These are phyloP conservation scores for Trametes cingulata DNA, from an alignment of 768 basidiomycete genomes.

Conservation along the genomic window DNA sequence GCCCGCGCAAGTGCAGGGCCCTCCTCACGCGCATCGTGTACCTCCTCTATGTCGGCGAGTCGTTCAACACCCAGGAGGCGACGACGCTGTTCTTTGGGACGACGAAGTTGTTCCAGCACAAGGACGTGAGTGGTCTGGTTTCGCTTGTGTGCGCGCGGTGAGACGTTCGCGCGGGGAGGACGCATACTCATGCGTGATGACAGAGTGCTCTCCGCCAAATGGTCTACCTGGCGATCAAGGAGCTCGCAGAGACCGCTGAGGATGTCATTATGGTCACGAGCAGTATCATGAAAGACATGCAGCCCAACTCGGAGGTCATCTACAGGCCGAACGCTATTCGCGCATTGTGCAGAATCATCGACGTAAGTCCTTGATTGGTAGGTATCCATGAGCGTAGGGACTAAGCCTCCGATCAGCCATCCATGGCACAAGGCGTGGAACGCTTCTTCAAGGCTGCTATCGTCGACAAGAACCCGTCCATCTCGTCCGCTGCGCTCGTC, in stretches of 20 bases:
- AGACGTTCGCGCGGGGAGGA: not conserved
- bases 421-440: slow-evolving; percentile 98
- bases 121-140: slow-evolving; percentile 82
- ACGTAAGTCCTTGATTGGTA: slow-evolving; percentile 62
- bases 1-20: slow-evolving; percentile 94
- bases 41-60: slow-evolving; percentile 94
- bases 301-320: slow-evolving; percentile 97
- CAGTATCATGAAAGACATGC: slow-evolving; percentile 99
- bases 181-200: not conserved
- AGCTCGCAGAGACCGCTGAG: slow-evolving; percentile 91
- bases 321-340: slow-evolving; percentile 98
- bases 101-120: slow-evolving; percentile 98
- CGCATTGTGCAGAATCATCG: slow-evolving; percentile 93
- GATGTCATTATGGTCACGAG: slow-evolving; percentile 99
- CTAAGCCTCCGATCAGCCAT: slow-evolving; percentile 57
- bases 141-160: not conserved
- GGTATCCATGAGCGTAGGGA: not conserved
- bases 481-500: slow-evolving; percentile 94
- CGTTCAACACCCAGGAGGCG: slow-evolving; percentile 91
- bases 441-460: slow-evolving; percentile 99
- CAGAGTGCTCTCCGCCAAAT: slow-evolving; percentile 95
- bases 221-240: slow-evolving; percentile 98
- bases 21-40: slow-evolving; percentile 96
- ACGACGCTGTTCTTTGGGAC: slow-evolving; percentile 98
- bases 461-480: slow-evolving; percentile 93